Conservation (phyloP, 164 flowering plant genomes). For the Vitis rupestris region DNA sequence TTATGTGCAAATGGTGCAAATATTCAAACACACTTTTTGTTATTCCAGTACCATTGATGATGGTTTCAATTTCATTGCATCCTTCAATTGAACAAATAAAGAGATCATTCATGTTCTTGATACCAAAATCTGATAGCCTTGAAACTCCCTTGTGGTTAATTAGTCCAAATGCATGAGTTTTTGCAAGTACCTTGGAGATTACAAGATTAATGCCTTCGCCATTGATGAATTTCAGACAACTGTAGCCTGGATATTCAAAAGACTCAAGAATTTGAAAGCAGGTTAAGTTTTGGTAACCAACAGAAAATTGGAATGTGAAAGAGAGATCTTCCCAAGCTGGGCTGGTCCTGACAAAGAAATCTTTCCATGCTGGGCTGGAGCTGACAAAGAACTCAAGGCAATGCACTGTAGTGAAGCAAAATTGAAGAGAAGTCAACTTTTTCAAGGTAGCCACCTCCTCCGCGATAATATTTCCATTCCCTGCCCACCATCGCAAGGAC, state of each 20-base stretch:
- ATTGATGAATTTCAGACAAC: constrained; percentile 13
- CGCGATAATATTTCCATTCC: neutral
- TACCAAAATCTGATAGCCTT: constrained; percentile 15
- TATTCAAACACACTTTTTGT: too few species aligned
- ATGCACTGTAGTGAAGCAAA: neutral
- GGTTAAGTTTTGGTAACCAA: neutral
- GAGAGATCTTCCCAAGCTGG: neutral
- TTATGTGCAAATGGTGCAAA: too few species aligned
- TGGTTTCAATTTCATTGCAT: constrained; percentile 6
- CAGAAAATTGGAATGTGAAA: constrained; percentile 9
- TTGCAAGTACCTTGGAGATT: constrained; percentile 9
- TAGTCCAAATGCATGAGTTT: constrained; percentile 13
- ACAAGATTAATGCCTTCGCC: neutral
- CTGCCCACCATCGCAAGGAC: neutral
- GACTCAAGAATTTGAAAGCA: neutral
- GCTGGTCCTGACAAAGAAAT: too few species aligned
- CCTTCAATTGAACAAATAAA: constrained; percentile 9
- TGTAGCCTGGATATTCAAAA: neutral
- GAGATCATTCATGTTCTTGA: neutral
- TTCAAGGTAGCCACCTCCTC: constrained; percentile 7
- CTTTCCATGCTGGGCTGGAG: constrained; percentile 3
- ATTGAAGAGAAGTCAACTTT: too few species aligned
- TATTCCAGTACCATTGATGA: too few species aligned
- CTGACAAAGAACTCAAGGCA: neutral
- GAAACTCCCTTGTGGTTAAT: constrained; percentile 11